Percentiles rank a stretch among this genome's conserved stretches.
Evolutionary conservation across 345 rosid species (phyloP).

Genomic region (Citrus trifoliata): DNA sequence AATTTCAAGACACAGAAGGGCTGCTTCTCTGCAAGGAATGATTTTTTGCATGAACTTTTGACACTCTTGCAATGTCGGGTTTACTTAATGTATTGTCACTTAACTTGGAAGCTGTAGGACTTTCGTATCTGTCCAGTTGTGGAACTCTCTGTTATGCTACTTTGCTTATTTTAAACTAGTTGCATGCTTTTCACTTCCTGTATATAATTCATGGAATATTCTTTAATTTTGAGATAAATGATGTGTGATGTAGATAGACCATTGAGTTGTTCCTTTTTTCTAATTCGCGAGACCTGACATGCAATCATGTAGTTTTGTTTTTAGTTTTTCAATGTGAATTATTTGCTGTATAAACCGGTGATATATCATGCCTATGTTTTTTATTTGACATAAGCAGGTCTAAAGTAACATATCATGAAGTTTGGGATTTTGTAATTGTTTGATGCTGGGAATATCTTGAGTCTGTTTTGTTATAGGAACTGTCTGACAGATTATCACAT

Average conservation of each 20-base stretch:
- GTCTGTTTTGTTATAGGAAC: not conserved
- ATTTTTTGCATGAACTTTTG: constrained; percentile 47
- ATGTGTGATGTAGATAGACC: not conserved
- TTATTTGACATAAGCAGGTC: not conserved
- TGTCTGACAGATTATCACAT: not conserved
- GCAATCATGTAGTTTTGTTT: not conserved
- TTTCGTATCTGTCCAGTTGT: not conserved
- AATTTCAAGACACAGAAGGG: constrained; percentile 34
- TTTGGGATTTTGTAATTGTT: not conserved
- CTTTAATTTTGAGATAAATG: not conserved
- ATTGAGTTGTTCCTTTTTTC: not conserved
- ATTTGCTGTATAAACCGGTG: not conserved
- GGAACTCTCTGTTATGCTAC: not conserved
- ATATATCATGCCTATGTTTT: not conserved
- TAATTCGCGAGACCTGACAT: not conserved
- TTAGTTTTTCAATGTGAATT: not conserved
- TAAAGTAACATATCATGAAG: not conserved
- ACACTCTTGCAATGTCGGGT: constrained; percentile 79
- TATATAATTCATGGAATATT: not conserved
- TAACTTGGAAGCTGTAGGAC: constrained; percentile 9
- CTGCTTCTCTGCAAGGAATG: constrained; percentile 52
- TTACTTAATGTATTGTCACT: constrained; percentile 69
- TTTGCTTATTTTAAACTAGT: not conserved
- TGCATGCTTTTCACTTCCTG: not conserved
- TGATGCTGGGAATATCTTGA: not conserved